A percentile compares a stretch with the other conserved stretches of the same genome.
Conservation (phyloP, 1,284 basidiomycete genomes). For the Ustilago trichophora region DNA sequence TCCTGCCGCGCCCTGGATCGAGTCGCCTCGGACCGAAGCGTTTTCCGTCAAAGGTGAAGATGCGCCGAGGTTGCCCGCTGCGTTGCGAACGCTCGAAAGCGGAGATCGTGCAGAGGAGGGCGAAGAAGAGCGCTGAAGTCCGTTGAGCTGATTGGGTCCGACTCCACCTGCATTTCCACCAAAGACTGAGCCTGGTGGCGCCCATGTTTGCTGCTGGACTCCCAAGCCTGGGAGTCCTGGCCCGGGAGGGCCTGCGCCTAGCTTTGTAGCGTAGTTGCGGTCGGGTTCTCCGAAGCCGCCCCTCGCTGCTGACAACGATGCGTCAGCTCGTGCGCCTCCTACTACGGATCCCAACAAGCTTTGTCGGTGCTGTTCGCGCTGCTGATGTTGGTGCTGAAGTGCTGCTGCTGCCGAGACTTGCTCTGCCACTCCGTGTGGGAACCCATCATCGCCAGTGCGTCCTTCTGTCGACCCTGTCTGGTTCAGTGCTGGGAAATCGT, state of each 20-base stretch:
- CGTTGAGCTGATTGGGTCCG: constrained; percentile 46
- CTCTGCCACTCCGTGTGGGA: constrained; percentile 46
- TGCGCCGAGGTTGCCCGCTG: constrained; percentile 28
- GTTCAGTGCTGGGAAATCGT: constrained; percentile 64
- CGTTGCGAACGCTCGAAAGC: constrained; percentile 36
- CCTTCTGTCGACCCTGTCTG: constrained; percentile 33
- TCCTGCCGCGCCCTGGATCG: constrained; percentile 7
- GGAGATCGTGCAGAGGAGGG: constrained; percentile 45
- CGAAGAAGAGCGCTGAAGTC: constrained; percentile 37
- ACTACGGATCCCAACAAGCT: constrained; percentile 45
- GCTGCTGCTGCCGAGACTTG: constrained; percentile 60
- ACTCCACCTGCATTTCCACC: constrained; percentile 23
- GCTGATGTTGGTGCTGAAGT: constrained; percentile 57
- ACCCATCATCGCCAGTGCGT: constrained; percentile 39
- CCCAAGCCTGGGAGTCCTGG: constrained; percentile 37
- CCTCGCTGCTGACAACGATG: constrained; percentile 55
- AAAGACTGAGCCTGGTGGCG: constrained; percentile 37
- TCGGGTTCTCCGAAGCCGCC: constrained; percentile 59
- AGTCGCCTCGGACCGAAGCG: constrained; percentile 27
- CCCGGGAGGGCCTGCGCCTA: constrained; percentile 38
- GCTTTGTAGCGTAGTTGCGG: constrained; percentile 55
- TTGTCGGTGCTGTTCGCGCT: constrained; percentile 55
- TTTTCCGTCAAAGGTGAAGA: constrained; percentile 43
- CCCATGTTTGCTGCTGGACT: constrained; percentile 49
- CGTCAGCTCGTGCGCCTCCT: constrained; percentile 31